Conservation (phyloP, 176 grass and related monocot genomes). For the Avena sativa region DNA sequence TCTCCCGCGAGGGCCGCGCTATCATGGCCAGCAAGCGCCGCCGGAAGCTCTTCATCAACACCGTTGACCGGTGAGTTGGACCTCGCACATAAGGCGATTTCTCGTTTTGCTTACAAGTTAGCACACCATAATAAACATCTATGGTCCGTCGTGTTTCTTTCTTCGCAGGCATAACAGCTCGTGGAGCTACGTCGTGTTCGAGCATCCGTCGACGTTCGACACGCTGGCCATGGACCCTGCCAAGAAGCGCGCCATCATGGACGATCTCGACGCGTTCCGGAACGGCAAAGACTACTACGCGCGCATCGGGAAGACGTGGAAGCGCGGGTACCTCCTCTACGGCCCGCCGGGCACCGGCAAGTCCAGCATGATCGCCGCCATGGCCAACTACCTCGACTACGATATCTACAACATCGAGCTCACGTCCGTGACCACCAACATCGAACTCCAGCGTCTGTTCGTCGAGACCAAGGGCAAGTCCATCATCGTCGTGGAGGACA, state of each 20-base stretch:
- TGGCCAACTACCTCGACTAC: slow-evolving; percentile 52
- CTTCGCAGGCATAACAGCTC: neutral
- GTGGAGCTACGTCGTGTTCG: slow-evolving; percentile 52
- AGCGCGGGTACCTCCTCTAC: slow-evolving; percentile 55
- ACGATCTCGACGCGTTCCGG: slow-evolving; percentile 56
- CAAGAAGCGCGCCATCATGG: slow-evolving; percentile 51
- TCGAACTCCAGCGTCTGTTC: slow-evolving; percentile 38
- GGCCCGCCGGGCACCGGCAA: slow-evolving; percentile 57
- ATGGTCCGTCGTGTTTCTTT: neutral
- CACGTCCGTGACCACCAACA: slow-evolving; percentile 45
- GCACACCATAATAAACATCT: no score
- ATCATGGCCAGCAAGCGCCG: slow-evolving; percentile 29
- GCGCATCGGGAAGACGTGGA: slow-evolving; percentile 55
- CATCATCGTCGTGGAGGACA: slow-evolving; percentile 74
- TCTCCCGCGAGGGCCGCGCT: slow-evolving; percentile 41
- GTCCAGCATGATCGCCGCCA: slow-evolving; percentile 54
- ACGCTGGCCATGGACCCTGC: slow-evolving; percentile 56
- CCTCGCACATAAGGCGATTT: neutral
- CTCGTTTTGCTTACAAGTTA: neutral
- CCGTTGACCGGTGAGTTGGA: neutral
- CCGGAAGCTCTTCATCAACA: slow-evolving; percentile 51
- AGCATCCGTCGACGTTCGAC: slow-evolving; percentile 56
- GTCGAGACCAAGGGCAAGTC: slow-evolving; percentile 61
- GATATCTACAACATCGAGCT: slow-evolving; percentile 55
- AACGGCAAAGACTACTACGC: slow-evolving; percentile 33